phyloP scores from a whole-genome alignment of 208 protist genomes.

The Leishmania arabica region DNA sequence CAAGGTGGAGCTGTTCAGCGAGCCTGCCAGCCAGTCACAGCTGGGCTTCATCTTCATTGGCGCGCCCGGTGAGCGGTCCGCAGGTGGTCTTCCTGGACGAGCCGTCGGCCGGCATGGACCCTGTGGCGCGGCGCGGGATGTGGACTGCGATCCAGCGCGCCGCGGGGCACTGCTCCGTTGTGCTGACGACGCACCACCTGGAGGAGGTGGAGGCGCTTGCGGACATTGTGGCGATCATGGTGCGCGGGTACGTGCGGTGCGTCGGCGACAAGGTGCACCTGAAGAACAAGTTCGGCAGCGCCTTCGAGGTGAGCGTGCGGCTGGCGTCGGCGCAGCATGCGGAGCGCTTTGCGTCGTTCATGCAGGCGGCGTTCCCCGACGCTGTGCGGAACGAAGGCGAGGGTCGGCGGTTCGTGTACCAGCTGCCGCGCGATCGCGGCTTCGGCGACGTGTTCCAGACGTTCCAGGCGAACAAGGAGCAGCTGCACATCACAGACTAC shows the following conservation, averaged over 20 bases:
- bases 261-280: constrained; percentile 85
- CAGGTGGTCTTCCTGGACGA: constrained; percentile 71
- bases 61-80: constrained; percentile 34
- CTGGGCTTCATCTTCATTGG: constrained; percentile 41
- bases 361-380: constrained; percentile 27
- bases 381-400: constrained; percentile 26
- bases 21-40: constrained; percentile 1
- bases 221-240: constrained; percentile 84
- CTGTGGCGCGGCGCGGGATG: constrained; percentile 47
- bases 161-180: constrained; percentile 57
- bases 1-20: constrained; percentile 9
- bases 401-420: constrained; percentile 11
- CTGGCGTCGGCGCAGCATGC: constrained; percentile 22
- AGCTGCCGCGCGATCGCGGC: constrained; percentile 26
- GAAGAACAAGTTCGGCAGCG: constrained; percentile 81
- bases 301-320: constrained; percentile 57
- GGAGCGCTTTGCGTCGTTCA: constrained; percentile 26
- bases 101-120: constrained; percentile 79
- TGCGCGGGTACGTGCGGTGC: constrained; percentile 74
- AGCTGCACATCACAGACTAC: constrained; percentile 61
- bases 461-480: constrained; percentile 36
- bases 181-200: constrained; percentile 94
- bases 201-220: constrained; percentile 93
- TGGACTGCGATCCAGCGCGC: constrained; percentile 72
- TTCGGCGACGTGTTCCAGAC: constrained; percentile 32